A percentile compares a stretch with the other conserved stretches of the same genome.
These are phyloP conservation scores for Aspergillus pseudoviridinutans DNA, from an alignment of 2,329 filamentous ascomycete species.

Conservation along the genomic window DNA sequence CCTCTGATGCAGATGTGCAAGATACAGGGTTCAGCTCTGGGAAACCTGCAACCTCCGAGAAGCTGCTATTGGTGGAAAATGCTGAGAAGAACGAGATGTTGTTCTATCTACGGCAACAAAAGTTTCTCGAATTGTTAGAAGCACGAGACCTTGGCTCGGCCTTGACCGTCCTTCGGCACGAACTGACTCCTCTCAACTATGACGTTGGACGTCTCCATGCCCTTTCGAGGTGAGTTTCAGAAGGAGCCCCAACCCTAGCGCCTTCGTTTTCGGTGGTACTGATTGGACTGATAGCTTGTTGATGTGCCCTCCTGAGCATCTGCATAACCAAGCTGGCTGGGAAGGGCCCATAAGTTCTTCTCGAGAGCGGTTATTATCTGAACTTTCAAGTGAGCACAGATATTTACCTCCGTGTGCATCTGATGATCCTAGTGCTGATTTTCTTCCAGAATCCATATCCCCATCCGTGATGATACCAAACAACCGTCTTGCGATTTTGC, in stretches of 20 bases:
- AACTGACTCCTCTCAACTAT: slow-evolving; percentile 80
- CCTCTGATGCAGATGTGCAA: slow-evolving; percentile 43
- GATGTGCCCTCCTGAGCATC: slow-evolving; percentile 79
- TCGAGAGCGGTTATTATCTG: slow-evolving; percentile 68
- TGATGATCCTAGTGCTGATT: slow-evolving; percentile 21
- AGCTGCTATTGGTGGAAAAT: slow-evolving; percentile 69
- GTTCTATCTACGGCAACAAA: slow-evolving; percentile 87
- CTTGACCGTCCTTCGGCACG: slow-evolving; percentile 76
- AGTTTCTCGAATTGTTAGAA: slow-evolving; percentile 88
- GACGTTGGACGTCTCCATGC: slow-evolving; percentile 74
- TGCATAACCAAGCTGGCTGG: slow-evolving; percentile 76
- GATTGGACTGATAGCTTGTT: slow-evolving; percentile 58
- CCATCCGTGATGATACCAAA: slow-evolving; percentile 96
- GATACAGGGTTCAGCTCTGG: slow-evolving; percentile 32
- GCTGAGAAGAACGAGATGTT: slow-evolving; percentile 76
- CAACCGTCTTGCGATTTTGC: slow-evolving; percentile 73
- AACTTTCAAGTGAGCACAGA: slow-evolving; percentile 68
- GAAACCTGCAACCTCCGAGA: slow-evolving; percentile 39
- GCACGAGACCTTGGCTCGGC: slow-evolving; percentile 67
- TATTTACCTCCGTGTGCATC: background rate
- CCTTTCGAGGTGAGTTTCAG: slow-evolving; percentile 61
- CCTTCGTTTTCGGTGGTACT: background rate
- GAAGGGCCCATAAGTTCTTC: slow-evolving; percentile 75
- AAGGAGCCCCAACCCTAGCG: background rate
- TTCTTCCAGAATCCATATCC: slow-evolving; percentile 70